Base-by-base conservation (phyloP, 371 early-diverging fungal species). In the Mortierella sp. region DNA sequence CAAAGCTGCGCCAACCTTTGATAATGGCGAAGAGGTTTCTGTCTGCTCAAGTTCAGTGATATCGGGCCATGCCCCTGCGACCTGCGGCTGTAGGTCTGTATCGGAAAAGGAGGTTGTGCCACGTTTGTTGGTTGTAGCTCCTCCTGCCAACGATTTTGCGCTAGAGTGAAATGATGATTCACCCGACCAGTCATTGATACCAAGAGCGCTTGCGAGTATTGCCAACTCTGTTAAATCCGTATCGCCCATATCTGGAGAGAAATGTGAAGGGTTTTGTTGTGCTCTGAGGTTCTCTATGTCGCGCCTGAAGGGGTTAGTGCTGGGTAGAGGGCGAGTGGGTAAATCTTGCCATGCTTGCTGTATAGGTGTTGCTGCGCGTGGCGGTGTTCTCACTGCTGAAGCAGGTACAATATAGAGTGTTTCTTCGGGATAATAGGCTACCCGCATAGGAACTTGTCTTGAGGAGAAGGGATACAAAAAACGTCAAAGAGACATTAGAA, bases 361-460 rank as follows among this genome's bases (percentile, higher is more conserved):
- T 24, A 3, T 2, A 24, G 55, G 5, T 24, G 55, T 8, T 24
- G 52, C n/a, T 52, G 16, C 37, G 5, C 2, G 55, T 30, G 59
- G 57, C 6, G 60, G 60, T 16, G 14, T 52, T 5, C 26, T 32
- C 18, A 12, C 18, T n/a, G 18, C 6, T 20, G 65, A 16, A n/a
- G 55, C 62, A 8, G 67, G 59, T 0, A 72, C 62, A 24, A 72
- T 43, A 49, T 49, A 32, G 10, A 61, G 54, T 2, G 52, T 52
- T 43, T 72, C 73, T 14, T 40, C 54, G 0, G 40, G 61, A 20
- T 28, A 39, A 51, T 72, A 54, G 5, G 39, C 16, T 26, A 72
- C 67, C 12, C 73, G 59, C 57, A 72, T 28, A 30, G 73, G 73
- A 14, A 72, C 66, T 54, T 66, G 14, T 40, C 73, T 72, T 55